Conservation (phyloP, 306 rosid species). For the Trifolium subterraneum region DNA sequence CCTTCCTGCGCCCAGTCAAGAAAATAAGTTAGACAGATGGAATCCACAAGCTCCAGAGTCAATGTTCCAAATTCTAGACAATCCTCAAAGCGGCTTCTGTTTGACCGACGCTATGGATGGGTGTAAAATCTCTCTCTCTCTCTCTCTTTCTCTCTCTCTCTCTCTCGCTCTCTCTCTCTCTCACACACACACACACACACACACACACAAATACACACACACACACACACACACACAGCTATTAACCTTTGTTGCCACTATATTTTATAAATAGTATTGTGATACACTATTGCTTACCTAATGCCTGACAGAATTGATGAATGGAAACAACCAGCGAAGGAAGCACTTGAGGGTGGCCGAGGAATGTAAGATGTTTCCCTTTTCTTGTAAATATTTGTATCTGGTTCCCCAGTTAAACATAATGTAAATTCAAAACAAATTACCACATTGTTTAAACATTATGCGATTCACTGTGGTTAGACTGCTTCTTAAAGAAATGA, state of each 20-base stretch:
- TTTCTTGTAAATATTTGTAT: background rate
- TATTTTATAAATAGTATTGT: background rate
- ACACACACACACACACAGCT: no score
- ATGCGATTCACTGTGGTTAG: no score
- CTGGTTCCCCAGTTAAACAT: conserved; percentile 20
- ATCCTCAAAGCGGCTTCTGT: conserved; percentile 68
- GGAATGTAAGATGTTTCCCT: conserved; percentile 67
- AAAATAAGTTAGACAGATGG: conserved; percentile 40
- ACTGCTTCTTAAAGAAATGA: conserved; percentile 25
- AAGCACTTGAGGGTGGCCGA: conserved; percentile 91
- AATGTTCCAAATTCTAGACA: conserved; percentile 41
- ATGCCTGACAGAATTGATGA: conserved; percentile 72
- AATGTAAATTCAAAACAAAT: background rate
- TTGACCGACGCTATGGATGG: conserved; percentile 98
- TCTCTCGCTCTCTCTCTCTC: conserved; percentile 35
- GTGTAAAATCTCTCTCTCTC: conserved; percentile 56
- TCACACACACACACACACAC: no score
- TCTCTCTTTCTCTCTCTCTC: background rate
- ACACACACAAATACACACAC: no score
- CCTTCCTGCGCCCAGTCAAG: background rate
- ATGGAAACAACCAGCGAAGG: conserved; percentile 85
- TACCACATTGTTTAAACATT: background rate
- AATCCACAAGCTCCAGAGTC: conserved; percentile 43
- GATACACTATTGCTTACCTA: background rate
- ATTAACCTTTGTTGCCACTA: background rate